These are phyloP conservation scores for Nothophaeocryptopus gaeumannii DNA, from an alignment of 2,329 filamentous ascomycete species.

Conservation along the genomic window DNA sequence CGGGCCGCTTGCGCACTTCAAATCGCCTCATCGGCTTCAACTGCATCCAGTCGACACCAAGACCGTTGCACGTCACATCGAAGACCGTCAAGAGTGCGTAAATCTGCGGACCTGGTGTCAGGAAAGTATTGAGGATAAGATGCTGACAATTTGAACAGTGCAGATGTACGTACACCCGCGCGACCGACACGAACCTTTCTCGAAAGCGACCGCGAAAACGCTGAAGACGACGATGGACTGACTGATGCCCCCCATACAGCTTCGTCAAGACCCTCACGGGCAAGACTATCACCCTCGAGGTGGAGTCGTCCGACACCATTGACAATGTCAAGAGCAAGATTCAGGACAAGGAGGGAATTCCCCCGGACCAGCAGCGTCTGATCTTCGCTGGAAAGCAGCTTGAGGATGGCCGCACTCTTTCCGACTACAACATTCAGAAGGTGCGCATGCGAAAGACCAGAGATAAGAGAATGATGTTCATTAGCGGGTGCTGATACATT, in stretches of 20 bases:
- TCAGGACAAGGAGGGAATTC: slow-evolving; percentile 99
- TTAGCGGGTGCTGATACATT: slow-evolving; percentile 17
- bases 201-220: slow-evolving; percentile 5
- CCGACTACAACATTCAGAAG: slow-evolving; percentile 99
- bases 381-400: slow-evolving; percentile 99
- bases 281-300: slow-evolving; percentile 99
- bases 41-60: slow-evolving; percentile 3
- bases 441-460: slow-evolving; percentile 49
- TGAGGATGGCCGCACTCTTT: slow-evolving; percentile 93
- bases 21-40: slow-evolving; percentile 1
- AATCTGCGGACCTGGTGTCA: background rate
- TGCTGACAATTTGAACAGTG: slow-evolving; percentile 31
- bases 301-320: slow-evolving; percentile 98
- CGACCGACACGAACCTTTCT: slow-evolving; percentile 16
- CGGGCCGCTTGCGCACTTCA: background rate
- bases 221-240: slow-evolving; percentile 14
- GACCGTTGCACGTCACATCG: slow-evolving; percentile 18
- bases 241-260: slow-evolving; percentile 52
- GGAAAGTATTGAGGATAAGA: background rate
- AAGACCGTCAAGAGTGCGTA: slow-evolving; percentile 29
- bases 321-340: slow-evolving; percentile 99
- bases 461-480: background rate
- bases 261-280: slow-evolving; percentile 99
- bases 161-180: slow-evolving; percentile 32
- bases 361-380: slow-evolving; percentile 95